Conservation (phyloP, 1,284 basidiomycete species). For the Trichosporon faecale region DNA sequence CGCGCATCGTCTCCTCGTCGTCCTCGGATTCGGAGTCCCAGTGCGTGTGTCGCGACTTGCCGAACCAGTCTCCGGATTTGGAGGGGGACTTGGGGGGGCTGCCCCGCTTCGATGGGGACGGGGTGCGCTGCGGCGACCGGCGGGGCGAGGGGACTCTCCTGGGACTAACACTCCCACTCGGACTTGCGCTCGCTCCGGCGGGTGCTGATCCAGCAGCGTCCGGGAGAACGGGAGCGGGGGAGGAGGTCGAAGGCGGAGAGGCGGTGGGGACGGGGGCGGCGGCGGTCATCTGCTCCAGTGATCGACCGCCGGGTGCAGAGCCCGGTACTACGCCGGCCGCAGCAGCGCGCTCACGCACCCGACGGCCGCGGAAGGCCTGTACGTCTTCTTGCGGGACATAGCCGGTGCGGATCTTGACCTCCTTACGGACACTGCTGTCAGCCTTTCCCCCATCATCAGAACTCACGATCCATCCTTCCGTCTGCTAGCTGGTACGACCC, state of each 20-base stretch:
- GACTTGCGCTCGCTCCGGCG: no score
- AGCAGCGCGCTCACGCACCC: constrained; percentile 67
- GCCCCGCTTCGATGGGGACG: not conserved
- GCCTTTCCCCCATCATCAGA: constrained; percentile 9
- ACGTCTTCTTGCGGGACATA: constrained; percentile 95
- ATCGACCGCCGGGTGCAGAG: constrained; percentile 6
- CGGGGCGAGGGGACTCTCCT: no score
- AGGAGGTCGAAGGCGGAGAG: not conserved
- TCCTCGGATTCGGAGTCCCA: constrained; percentile 38
- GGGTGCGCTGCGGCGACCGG: not conserved
- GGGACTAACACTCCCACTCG: no score
- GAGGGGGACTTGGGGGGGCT: not conserved
- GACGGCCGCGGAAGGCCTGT: constrained; percentile 70
- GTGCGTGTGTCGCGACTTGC: constrained; percentile 11
- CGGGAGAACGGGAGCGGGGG: not conserved
- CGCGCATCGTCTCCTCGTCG: constrained; percentile 31
- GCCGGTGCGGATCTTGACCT: constrained; percentile 85
- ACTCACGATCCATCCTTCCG: constrained; percentile 86
- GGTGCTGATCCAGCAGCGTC: not conserved
- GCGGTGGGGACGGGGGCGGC: not conserved
- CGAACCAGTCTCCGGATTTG: not conserved
- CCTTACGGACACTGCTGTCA: constrained; percentile 69
- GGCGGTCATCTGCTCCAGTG: not conserved
- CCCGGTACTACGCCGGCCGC: constrained; percentile 52
- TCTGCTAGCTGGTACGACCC: constrained; percentile 79